Percentiles rank a stretch among this genome's conserved stretches.
These are phyloP conservation scores for Elongisporangium prolatum DNA, from an alignment of 352 stramenopile species.

Conservation along the genomic window DNA sequence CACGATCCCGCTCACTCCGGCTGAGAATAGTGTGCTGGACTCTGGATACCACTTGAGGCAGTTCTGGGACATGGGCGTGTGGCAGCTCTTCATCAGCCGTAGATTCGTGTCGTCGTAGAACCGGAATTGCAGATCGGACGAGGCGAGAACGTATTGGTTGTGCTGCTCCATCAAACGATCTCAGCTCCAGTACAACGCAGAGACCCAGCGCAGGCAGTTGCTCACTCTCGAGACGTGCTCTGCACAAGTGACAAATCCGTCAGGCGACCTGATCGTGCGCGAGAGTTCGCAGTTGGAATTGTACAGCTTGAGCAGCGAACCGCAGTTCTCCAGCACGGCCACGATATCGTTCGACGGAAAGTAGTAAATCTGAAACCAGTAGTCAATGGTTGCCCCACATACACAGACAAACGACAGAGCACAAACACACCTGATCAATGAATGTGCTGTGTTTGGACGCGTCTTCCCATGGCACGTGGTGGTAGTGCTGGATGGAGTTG, in stretches of 20 bases:
- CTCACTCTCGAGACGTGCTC: constrained; percentile 63
- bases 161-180: constrained; percentile 24
- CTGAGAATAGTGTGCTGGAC: constrained; percentile 69
- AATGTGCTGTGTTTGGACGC: constrained; percentile 82
- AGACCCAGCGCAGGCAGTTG: too few relatives aligned
- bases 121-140: constrained; percentile 73
- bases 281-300: constrained; percentile 69
- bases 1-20: constrained; percentile 75
- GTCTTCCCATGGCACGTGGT: constrained; percentile 75
- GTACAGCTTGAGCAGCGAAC: constrained; percentile 78
- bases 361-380: constrained; percentile 63
- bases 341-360: constrained; percentile 66
- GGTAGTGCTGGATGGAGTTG: constrained; percentile 86
- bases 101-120: constrained; percentile 81
- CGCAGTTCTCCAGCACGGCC: constrained; percentile 73
- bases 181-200: too few relatives aligned
- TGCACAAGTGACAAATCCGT: constrained; percentile 75
- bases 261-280: constrained; percentile 50
- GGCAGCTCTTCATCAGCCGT: constrained; percentile 68
- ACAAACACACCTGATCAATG: constrained; percentile 52
- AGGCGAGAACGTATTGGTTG: constrained; percentile 76
- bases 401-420: background rate
- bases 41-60: constrained; percentile 79
- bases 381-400: too few relatives aligned
- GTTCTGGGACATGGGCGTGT: constrained; percentile 76